A percentile compares a stretch with the other conserved stretches of the same genome.
These are phyloP conservation scores for Bonia amplexicaulis DNA, from an alignment of 176 grass and related monocot species.

Conservation along the genomic window DNA sequence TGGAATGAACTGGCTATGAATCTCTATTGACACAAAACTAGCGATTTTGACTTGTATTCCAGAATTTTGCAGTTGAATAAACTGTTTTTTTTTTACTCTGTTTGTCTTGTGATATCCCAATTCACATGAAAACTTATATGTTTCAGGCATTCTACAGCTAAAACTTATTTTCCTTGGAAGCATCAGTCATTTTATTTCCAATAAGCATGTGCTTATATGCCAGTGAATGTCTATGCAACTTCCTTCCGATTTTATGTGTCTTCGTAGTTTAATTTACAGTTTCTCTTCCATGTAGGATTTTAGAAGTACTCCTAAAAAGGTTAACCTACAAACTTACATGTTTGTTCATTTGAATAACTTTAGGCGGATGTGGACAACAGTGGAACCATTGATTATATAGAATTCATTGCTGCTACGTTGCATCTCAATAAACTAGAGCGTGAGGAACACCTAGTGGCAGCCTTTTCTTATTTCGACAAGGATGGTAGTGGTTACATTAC, in stretches of 20 bases:
- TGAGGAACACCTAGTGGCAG: slow-evolving; percentile 59
- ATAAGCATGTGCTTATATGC: neutral
- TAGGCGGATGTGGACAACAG: slow-evolving; percentile 64
- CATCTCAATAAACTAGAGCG: slow-evolving; percentile 65
- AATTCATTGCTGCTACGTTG: slow-evolving; percentile 64
- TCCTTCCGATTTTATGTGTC: neutral
- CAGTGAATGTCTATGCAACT: neutral
- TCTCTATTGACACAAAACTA: neutral
- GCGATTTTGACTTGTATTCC: neutral
- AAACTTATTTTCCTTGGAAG: slow-evolving; percentile 14
- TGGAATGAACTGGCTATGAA: neutral
- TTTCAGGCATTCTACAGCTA: neutral
- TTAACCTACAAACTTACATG: neutral
- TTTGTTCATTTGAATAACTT: slow-evolving; percentile 29
- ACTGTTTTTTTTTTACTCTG: neutral
- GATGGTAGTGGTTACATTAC: slow-evolving; percentile 70
- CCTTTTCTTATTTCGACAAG: slow-evolving; percentile 69
- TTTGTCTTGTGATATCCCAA: neutral
- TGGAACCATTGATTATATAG: slow-evolving; percentile 64
- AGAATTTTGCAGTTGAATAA: neutral
- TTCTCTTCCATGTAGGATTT: neutral
- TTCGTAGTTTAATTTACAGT: neutral
- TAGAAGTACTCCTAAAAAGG: neutral
- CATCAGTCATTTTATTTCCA: neutral
- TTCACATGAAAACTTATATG: neutral